These are phyloP conservation scores for Cryptosporidium ryanae DNA, from an alignment of 169 alveolate genomes.

Conservation along the genomic window DNA sequence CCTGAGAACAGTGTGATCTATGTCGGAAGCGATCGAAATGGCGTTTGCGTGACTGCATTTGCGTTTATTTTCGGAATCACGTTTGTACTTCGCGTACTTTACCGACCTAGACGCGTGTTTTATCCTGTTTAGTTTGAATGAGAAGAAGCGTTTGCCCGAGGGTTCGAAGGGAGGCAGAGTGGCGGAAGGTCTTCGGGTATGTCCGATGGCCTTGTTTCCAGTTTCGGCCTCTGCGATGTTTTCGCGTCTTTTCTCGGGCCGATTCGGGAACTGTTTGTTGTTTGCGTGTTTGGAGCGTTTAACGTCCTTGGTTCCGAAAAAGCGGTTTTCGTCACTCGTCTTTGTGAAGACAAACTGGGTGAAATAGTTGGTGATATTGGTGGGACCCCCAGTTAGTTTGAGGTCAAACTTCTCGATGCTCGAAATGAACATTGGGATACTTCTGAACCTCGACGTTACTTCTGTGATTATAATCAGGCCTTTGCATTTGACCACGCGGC, in stretches of 20 bases:
- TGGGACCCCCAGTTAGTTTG: conserved; percentile 20
- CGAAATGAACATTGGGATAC: not conserved
- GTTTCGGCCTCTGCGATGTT: too few relatives aligned
- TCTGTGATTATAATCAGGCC: conserved; percentile 43
- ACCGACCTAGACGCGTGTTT: not conserved
- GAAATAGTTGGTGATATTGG: conserved; percentile 27
- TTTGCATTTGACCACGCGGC: conserved; percentile 72
- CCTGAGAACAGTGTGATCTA: conserved; percentile 33
- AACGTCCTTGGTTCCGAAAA: too few relatives aligned
- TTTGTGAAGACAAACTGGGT: conserved; percentile 37
- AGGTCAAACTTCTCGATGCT: conserved; percentile 17
- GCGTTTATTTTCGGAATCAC: not conserved
- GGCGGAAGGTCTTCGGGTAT: too few relatives aligned
- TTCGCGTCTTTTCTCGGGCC: too few relatives aligned
- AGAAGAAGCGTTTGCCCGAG: too few relatives aligned
- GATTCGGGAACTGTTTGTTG: too few relatives aligned
- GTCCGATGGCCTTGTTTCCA: too few relatives aligned
- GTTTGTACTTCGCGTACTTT: not conserved
- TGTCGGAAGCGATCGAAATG: not conserved
- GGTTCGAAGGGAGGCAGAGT: too few relatives aligned
- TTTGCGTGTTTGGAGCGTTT: too few relatives aligned
- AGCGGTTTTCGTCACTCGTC: not conserved
- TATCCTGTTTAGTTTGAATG: not conserved
- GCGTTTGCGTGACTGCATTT: too few relatives aligned
- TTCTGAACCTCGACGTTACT: conserved; percentile 49